Conservation (phyloP, 2,329 filamentous ascomycete species). For the Magnaporthiopsis rhizophila region DNA sequence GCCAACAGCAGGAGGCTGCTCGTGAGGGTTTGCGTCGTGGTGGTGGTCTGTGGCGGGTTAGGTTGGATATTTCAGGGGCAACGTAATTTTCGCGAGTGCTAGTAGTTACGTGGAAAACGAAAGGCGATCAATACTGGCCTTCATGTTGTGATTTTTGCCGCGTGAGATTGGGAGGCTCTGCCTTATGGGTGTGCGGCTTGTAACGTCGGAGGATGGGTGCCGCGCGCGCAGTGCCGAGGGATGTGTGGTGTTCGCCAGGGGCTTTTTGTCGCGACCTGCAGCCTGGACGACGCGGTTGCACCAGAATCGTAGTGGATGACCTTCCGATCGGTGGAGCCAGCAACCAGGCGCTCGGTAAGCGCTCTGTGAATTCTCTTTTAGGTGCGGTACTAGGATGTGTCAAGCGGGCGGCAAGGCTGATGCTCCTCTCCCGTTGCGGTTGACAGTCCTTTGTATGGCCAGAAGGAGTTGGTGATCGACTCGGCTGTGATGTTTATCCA, state of each 20-base stretch:
- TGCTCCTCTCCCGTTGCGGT: neutral
- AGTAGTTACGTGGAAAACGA: too few relatives aligned
- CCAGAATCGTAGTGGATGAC: neutral
- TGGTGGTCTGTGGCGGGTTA: neutral
- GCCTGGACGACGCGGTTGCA: neutral
- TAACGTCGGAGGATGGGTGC: neutral
- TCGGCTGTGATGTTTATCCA: neutral
- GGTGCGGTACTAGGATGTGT: neutral
- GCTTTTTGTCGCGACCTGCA: neutral
- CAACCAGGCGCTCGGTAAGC: neutral
- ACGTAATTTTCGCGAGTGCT: neutral
- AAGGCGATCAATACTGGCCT: neutral
- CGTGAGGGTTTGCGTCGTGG: neutral
- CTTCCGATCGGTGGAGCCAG: neutral
- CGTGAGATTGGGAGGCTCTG: neutral
- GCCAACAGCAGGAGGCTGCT: neutral
- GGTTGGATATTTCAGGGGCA: too few relatives aligned
- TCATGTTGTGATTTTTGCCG: neutral
- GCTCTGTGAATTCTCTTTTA: neutral
- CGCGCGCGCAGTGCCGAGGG: neutral
- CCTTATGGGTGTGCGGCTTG: neutral
- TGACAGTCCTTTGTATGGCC: neutral
- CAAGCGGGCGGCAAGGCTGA: neutral
- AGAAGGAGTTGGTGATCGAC: neutral
- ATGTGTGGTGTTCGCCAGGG: neutral